Evolutionary conservation across 2,329 filamentous ascomycete species (phyloP), one percentile per base, ranked within the genome.

Genomic region (Diaporthe sp.): DNA sequence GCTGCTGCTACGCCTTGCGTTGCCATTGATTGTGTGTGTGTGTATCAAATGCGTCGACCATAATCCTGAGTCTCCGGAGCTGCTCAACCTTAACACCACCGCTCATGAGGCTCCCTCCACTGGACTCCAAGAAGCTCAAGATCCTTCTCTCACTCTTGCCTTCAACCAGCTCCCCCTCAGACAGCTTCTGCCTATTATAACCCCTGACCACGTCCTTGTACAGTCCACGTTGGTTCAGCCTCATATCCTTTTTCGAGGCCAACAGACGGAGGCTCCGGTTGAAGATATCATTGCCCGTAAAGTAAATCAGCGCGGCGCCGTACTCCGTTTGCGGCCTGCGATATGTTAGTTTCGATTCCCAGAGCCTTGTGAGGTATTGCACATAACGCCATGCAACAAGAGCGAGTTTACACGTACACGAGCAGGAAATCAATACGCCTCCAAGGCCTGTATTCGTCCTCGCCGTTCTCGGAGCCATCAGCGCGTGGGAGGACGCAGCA

Each of bases 271-370:
- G 90, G 80, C 94, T 97, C 19, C 96, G 88, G 82, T 98, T 98
- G 85, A 98, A 98, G 44, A 98, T 93, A 81, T 98, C 95, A 78
- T 98, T 97, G 1, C n/a, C n/a, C n/a, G n/a, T n/a, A n/a, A n/a
- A n/a, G n/a, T n/a, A n/a, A n/a, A n/a, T n/a, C n/a, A n/a, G 81
- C 0, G 96, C 95, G 0, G 94, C 96, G 1, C 96, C 96, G 68
- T 95, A 88, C 82, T 98, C 92, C 2, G 89, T 86, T 77, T 92
- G 92, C 0, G 95, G 95, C n/a, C 58, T 61, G 58, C 22, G 25
- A 42, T 61, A 3, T 25, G 58, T 61, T 17, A 61, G 22, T 30
- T 2, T 17, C 22, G 17, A n/a, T n/a, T 27, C 19, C 42, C n/a
- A 19, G 12, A 30, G 37, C 30, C n/a, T 42, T 9, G 7, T 7